Percentiles rank a stretch among this genome's conserved stretches.
These are phyloP conservation scores for Dothiorella sarmentorum DNA, from an alignment of 2,329 filamentous ascomycete species.

Conservation along the genomic window DNA sequence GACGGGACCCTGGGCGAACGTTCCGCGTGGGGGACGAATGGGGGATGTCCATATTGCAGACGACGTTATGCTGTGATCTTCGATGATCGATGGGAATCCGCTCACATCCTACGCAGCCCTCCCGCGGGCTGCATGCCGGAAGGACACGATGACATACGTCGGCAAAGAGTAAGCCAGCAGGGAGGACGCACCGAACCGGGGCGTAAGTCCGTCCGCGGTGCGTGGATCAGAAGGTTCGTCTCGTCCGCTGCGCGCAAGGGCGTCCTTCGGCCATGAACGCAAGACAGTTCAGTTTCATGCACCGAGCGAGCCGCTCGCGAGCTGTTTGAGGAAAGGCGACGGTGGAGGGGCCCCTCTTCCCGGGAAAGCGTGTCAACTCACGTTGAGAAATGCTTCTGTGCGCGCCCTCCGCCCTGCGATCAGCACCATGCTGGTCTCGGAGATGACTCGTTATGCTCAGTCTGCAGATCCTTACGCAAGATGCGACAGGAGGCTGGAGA, in stretches of 20 bases:
- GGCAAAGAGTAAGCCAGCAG: constrained; percentile 3
- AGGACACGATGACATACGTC: constrained; percentile 7
- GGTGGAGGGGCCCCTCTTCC: constrained; percentile 1
- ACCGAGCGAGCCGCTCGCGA: constrained; percentile 16
- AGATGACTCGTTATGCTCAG: constrained; percentile 15
- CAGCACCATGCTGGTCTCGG: constrained; percentile 17
- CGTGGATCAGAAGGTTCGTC: constrained; percentile 13
- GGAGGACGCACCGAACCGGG: constrained; percentile 3
- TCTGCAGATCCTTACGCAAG: constrained; percentile 19
- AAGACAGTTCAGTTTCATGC: constrained; percentile 15
- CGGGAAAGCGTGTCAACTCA: constrained; percentile 8
- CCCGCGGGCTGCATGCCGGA: constrained; percentile 17
- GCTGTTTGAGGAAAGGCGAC: not conserved
- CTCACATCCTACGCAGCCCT: constrained; percentile 14
- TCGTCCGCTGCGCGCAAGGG: constrained; percentile 14
- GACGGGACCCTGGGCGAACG: constrained; percentile 10
- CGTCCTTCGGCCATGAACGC: constrained; percentile 8
- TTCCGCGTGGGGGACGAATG: constrained; percentile 17
- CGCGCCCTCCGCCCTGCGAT: constrained; percentile 8
- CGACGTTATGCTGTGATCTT: constrained; percentile 18
- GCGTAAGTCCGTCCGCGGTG: constrained; percentile 4
- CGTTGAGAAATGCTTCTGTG: constrained; percentile 1
- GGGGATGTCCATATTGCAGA: constrained; percentile 16
- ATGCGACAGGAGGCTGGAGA: constrained; percentile 18
- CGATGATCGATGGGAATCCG: constrained; percentile 18